Percentiles rank a stretch among this genome's conserved stretches.
These are phyloP conservation scores for Nevesoporus exiguus DNA, from an alignment of 768 basidiomycete genomes.

Conservation along the genomic window DNA sequence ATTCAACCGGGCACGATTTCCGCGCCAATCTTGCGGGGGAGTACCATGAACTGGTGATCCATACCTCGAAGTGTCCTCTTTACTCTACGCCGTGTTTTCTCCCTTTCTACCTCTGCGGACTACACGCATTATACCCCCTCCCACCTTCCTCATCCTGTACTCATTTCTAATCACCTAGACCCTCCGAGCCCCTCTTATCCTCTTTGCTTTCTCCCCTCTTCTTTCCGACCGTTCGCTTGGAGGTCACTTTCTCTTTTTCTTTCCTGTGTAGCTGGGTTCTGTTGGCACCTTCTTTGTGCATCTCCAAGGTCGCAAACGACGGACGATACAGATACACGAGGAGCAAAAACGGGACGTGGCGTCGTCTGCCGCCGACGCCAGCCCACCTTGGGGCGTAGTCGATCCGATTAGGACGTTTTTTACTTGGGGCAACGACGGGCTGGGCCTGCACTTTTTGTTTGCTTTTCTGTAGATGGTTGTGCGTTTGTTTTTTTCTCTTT, in stretches of 20 bases:
- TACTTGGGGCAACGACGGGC: conserved; percentile 18
- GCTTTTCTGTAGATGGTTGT: background rate
- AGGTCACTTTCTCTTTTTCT: background rate
- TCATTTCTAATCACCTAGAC: background rate
- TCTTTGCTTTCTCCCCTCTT: background rate
- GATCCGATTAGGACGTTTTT: background rate
- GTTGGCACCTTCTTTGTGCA: conserved; percentile 23
- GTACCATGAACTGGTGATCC: conserved; percentile 79
- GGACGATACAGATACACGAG: background rate
- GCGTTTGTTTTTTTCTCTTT: background rate
- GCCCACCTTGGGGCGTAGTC: background rate
- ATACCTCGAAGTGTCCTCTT: background rate
- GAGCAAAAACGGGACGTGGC: background rate
- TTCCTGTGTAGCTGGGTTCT: conserved; percentile 21
- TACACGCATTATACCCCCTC: conserved; percentile 14
- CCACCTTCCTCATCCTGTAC: background rate
- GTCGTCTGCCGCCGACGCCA: conserved; percentile 6
- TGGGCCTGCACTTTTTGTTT: conserved; percentile 16
- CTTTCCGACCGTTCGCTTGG: background rate
- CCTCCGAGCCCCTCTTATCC: conserved; percentile 3
- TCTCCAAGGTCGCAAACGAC: conserved; percentile 10
- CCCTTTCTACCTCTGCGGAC: conserved; percentile 6
- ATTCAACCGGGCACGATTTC: conserved; percentile 64
- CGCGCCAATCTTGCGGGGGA: conserved; percentile 74
- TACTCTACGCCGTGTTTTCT: background rate